Conservation (phyloP, 2,329 filamentous ascomycete genomes). For the Fusarium sp. region DNA sequence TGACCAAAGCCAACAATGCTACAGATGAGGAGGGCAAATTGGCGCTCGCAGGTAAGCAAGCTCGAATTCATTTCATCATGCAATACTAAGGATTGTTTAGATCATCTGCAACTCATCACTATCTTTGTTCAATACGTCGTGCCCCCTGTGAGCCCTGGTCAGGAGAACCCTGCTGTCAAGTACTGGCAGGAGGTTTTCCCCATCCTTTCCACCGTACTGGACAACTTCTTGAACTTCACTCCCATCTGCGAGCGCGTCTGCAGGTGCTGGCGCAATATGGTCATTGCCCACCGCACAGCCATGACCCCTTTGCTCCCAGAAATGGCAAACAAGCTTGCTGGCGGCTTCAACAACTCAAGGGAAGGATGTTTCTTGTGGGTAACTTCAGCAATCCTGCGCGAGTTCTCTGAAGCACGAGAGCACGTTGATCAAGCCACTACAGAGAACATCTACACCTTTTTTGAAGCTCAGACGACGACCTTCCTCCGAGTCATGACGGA, state of each 20-base stretch:
- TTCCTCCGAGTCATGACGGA: constrained; percentile 93
- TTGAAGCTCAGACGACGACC: constrained; percentile 89
- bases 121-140: constrained; percentile 84
- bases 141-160: constrained; percentile 76
- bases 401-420: constrained; percentile 92
- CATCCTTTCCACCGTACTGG: constrained; percentile 84
- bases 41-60: constrained; percentile 78
- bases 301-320: constrained; percentile 86
- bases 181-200: constrained; percentile 97
- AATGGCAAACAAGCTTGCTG: constrained; percentile 88
- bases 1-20: constrained; percentile 87
- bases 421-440: constrained; percentile 85
- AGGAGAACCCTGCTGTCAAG: constrained; percentile 90
- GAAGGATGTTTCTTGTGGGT: constrained; percentile 99
- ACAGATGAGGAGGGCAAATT: constrained; percentile 85
- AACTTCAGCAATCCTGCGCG: constrained; percentile 91
- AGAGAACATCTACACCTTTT: constrained; percentile 91
- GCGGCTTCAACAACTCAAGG: constrained; percentile 84
- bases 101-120: constrained; percentile 92
- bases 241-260: constrained; percentile 95
- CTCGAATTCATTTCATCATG: not conserved
- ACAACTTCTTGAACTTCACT: constrained; percentile 85
- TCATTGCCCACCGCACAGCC: constrained; percentile 92
- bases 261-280: constrained; percentile 95
- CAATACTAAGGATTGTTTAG: constrained; percentile 56